A percentile compares a stretch with the other conserved stretches of the same genome.
phyloP scores from a whole-genome alignment of 495 filamentous ascomycete genomes.

The Talaromyces nanjingensis region DNA sequence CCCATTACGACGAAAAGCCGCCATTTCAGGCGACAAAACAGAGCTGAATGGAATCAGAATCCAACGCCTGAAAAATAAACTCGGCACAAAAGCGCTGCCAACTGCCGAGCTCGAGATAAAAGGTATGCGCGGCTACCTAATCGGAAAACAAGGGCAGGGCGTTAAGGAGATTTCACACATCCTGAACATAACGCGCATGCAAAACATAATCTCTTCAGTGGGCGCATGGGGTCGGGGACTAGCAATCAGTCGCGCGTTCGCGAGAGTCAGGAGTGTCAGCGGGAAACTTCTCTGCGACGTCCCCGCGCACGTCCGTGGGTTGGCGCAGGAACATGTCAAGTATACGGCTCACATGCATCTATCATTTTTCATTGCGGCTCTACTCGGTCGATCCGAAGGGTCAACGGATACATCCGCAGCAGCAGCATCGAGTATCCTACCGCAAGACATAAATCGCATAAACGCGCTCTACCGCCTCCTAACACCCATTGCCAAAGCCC shows the following conservation, averaged over 20 bases:
- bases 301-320: constrained; percentile 53
- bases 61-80: constrained; percentile 61
- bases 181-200: constrained; percentile 62
- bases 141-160: constrained; percentile 58
- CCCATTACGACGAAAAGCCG: constrained; percentile 47
- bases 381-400: constrained; percentile 48
- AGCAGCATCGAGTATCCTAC: constrained; percentile 17
- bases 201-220: constrained; percentile 52
- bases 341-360: constrained; percentile 55
- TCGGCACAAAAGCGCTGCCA: constrained; percentile 61
- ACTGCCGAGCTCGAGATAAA: constrained; percentile 63
- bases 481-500: constrained; percentile 60
- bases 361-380: constrained; percentile 50
- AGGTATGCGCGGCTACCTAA: constrained; percentile 54
- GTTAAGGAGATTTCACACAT: constrained; percentile 58
- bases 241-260: constrained; percentile 52
- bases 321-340: constrained; percentile 46
- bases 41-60: constrained; percentile 62
- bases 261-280: constrained; percentile 38
- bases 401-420: constrained; percentile 8
- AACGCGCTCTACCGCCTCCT: constrained; percentile 54
- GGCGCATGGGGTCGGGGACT: constrained; percentile 54
- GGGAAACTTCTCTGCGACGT: constrained; percentile 46
- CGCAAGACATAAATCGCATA: constrained; percentile 19
- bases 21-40: constrained; percentile 20